phyloP scores from a whole-genome alignment of 768 basidiomycete genomes.

The Mycena crocata region DNA sequence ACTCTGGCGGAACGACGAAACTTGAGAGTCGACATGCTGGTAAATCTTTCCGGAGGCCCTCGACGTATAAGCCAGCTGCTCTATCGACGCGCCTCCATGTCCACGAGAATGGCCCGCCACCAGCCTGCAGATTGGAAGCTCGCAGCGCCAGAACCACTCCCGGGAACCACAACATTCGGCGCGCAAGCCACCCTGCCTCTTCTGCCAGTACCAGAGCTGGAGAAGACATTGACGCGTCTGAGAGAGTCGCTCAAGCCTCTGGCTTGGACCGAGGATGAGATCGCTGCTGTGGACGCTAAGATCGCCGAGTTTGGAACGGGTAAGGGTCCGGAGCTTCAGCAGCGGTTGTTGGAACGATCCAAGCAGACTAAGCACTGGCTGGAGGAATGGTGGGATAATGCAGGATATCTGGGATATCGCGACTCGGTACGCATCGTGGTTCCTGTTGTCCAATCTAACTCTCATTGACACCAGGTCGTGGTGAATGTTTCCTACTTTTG shows the following conservation, averaged over 20 bases:
- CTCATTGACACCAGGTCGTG: slow-evolving; percentile 62
- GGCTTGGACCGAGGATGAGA: slow-evolving; percentile 72
- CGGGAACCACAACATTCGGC: slow-evolving; percentile 70
- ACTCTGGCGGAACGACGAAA: no score
- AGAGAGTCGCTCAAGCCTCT: slow-evolving; percentile 59
- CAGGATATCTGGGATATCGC: slow-evolving; percentile 84
- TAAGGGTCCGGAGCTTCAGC: slow-evolving; percentile 70
- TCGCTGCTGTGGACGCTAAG: slow-evolving; percentile 62
- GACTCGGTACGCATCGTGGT: slow-evolving; percentile 70
- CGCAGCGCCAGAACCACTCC: slow-evolving; percentile 68
- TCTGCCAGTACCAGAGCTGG: slow-evolving; percentile 84
- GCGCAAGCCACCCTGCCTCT: slow-evolving; percentile 71
- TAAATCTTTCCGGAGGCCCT: not conserved
- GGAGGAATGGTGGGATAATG: slow-evolving; percentile 95
- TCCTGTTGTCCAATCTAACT: not conserved
- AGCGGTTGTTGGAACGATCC: slow-evolving; percentile 66
- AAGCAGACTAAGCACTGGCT: slow-evolving; percentile 81
- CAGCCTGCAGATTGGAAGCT: slow-evolving; percentile 78
- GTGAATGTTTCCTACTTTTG: slow-evolving; percentile 97
- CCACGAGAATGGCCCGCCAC: slow-evolving; percentile 23
- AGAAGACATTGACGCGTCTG: slow-evolving; percentile 63
- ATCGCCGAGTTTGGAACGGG: slow-evolving; percentile 73
- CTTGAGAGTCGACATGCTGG: not conserved
- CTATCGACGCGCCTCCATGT: slow-evolving; percentile 23
- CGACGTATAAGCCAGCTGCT: slow-evolving; percentile 11